These are phyloP conservation scores for Saccharomycopsis sp. DNA, from an alignment of 805 yeast species.

Conservation along the genomic window DNA sequence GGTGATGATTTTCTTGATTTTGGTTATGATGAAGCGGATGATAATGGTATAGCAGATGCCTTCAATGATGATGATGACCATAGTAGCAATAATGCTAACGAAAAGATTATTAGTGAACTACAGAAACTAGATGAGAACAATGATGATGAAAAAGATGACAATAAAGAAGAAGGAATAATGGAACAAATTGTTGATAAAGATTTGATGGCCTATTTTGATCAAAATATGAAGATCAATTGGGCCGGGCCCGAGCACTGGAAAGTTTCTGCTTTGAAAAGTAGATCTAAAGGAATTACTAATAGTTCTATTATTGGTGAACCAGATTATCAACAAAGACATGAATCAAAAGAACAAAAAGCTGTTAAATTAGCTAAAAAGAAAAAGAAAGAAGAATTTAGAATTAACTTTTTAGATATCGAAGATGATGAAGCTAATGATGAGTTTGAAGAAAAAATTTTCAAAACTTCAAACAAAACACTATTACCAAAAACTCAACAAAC, in stretches of 20 bases:
- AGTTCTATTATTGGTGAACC: background rate
- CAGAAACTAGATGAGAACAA: constrained; percentile 20
- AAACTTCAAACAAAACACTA: constrained; percentile 29
- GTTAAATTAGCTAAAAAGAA: constrained; percentile 18
- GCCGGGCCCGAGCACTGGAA: constrained; percentile 93
- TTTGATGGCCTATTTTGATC: constrained; percentile 74
- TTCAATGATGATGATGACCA: constrained; percentile 21
- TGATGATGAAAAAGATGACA: constrained; percentile 17
- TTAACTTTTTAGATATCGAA: constrained; percentile 32
- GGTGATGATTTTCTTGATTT: constrained; percentile 22
- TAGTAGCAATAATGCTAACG: constrained; percentile 19
- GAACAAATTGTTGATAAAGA: constrained; percentile 41
- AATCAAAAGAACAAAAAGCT: background rate
- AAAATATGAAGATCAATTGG: constrained; percentile 60
- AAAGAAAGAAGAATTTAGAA: constrained; percentile 28
- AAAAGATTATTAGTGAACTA: constrained; percentile 7
- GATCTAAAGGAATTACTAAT: constrained; percentile 27
- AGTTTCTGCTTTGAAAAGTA: constrained; percentile 47
- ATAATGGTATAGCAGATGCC: constrained; percentile 18
- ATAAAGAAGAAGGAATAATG: constrained; percentile 19
- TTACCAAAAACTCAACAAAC: constrained; percentile 33
- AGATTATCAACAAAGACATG: background rate
- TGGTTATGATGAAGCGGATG: constrained; percentile 24
- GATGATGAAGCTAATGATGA: constrained; percentile 25
- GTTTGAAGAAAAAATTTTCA: constrained; percentile 32